Conservation (phyloP, 2,329 filamentous ascomycete species). For the Plectosphaerella plurivora region DNA sequence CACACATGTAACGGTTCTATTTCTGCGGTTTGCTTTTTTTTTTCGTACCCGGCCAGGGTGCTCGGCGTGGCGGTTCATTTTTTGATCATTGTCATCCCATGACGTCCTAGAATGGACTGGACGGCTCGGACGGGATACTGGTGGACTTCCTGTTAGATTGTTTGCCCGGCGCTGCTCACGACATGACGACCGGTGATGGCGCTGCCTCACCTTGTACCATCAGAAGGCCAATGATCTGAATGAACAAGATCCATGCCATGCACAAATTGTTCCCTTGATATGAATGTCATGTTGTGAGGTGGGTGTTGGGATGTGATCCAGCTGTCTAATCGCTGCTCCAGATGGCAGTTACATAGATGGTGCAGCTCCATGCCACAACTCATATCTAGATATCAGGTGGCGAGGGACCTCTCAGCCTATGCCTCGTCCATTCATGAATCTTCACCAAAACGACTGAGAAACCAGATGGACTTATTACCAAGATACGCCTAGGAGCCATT, state of each 20-base stretch:
- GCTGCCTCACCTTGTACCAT: neutral
- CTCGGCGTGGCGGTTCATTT: neutral
- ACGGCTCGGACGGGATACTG: neutral
- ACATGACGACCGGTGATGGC: neutral
- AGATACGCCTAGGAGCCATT: no score
- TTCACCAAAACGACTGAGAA: no score
- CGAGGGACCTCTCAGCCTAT: no score
- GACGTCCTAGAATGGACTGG: neutral
- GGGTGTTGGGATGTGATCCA: no score
- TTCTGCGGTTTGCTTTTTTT: neutral
- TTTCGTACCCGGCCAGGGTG: neutral
- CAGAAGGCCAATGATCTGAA: neutral
- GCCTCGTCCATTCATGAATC: no score
- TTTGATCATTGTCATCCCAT: neutral
- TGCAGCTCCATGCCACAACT: no score
- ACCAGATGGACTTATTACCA: no score
- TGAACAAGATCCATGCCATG: neutral
- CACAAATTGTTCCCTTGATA: neutral
- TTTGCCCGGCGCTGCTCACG: neutral
- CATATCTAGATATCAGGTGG: no score
- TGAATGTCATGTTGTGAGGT: no score
- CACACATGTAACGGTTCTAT: neutral
- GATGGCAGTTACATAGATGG: no score
- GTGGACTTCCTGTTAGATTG: neutral
- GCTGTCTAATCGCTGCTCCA: no score